These are phyloP conservation scores for Berberis thunbergii DNA, from an alignment of 164 flowering plant species.

Conservation along the genomic window DNA sequence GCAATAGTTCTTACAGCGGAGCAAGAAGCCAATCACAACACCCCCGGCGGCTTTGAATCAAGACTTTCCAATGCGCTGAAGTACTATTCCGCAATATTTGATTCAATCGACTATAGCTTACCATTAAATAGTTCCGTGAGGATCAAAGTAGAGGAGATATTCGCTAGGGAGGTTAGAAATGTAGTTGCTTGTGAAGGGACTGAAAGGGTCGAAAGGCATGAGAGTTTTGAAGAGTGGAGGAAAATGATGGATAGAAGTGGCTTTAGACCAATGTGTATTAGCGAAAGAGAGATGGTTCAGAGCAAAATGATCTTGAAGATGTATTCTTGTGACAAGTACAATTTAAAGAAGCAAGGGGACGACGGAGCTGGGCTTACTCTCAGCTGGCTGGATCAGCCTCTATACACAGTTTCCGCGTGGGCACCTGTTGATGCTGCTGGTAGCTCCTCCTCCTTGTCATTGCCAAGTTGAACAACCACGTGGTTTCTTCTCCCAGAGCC, in stretches of 20 bases:
- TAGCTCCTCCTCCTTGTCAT: constrained; percentile 48
- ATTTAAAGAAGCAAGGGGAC: constrained; percentile 37
- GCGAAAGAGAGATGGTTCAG: constrained; percentile 65
- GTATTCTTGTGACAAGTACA: constrained; percentile 41
- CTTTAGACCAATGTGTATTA: constrained; percentile 34
- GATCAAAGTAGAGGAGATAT: constrained; percentile 75
- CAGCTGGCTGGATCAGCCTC: constrained; percentile 71
- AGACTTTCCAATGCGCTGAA: constrained; percentile 59
- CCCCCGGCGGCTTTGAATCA: constrained; percentile 30
- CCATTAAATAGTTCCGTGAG: constrained; percentile 51
- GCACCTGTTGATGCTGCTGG: constrained; percentile 52
- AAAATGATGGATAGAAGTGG: constrained; percentile 59
- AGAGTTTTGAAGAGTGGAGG: constrained; percentile 57
- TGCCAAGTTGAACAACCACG: constrained; percentile 30
- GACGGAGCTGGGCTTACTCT: constrained; percentile 50
- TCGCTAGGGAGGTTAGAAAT: constrained; percentile 70
- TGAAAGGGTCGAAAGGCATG: constrained; percentile 75
- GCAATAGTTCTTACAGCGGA: constrained; percentile 56
- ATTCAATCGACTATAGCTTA: constrained; percentile 47
- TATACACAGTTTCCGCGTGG: constrained; percentile 91
- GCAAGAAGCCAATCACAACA: constrained; percentile 76
- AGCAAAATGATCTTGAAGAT: constrained; percentile 73
- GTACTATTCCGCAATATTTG: constrained; percentile 81
- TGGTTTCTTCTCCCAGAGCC: constrained; percentile 4
- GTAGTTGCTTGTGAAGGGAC: constrained; percentile 79